Conservation (phyloP, 306 rosid species). For the Gleditsia sinensis region DNA sequence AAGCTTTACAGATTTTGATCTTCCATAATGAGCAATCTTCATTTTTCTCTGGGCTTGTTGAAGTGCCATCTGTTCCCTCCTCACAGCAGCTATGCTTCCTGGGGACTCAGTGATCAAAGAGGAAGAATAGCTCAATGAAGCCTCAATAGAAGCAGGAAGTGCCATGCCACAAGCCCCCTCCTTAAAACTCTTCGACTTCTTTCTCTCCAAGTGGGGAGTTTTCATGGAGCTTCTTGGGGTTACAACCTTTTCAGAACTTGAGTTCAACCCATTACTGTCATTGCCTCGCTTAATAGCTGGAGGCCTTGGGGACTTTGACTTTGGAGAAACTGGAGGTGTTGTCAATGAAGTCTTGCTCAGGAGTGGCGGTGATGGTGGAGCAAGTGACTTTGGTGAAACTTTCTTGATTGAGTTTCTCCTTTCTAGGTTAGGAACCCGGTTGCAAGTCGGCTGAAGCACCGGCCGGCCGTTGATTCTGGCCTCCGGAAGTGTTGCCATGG, state of each 20-base stretch:
- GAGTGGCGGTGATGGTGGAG: conserved; percentile 39
- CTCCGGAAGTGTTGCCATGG: conserved; percentile 32
- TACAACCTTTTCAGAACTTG: conserved; percentile 67
- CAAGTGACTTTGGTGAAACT: conserved; percentile 50
- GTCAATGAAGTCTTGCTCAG: conserved; percentile 42
- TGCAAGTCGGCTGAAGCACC: conserved; percentile 89
- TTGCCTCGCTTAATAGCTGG: conserved; percentile 72
- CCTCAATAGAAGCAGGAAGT: conserved; percentile 44
- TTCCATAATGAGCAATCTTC: conserved; percentile 95
- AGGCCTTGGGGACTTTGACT: conserved; percentile 80
- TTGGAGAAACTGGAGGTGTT: conserved; percentile 76
- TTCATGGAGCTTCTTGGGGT: conserved; percentile 52
- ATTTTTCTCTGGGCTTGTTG: conserved; percentile 90
- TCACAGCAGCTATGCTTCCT: conserved; percentile 93
- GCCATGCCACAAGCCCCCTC: conserved; percentile 39
- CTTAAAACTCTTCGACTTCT: conserved; percentile 90
- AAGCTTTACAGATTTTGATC: conserved; percentile 91
- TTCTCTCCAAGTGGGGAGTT: conserved; percentile 69
- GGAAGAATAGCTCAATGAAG: conserved; percentile 70
- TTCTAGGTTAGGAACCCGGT: conserved; percentile 72
- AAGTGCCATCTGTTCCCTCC: conserved; percentile 90
- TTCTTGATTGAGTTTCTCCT: conserved; percentile 69
- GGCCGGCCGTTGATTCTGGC: conserved; percentile 74
- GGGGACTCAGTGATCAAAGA: conserved; percentile 89
- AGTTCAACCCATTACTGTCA: conserved; percentile 58